These are phyloP conservation scores for Syzygium jambos DNA, from an alignment of 345 rosid genomes.

Conservation along the genomic window DNA sequence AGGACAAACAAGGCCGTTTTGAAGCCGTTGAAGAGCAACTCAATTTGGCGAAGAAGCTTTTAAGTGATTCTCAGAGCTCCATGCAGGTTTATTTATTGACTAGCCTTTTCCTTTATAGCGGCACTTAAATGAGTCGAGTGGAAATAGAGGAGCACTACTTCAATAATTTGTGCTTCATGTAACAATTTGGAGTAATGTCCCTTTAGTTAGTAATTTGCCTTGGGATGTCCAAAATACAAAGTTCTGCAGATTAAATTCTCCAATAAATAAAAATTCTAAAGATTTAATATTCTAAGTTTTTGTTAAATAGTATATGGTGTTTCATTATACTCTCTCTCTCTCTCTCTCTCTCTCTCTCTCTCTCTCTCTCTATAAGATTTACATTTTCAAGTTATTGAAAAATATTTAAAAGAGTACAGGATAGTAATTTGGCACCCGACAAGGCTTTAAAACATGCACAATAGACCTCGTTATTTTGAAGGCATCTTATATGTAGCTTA, in stretches of 20 bases:
- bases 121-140: neutral
- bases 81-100: slow-evolving; percentile 39
- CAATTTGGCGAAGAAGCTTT: slow-evolving; percentile 29
- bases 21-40: slow-evolving; percentile 44
- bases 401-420: too few relatives aligned
- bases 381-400: too few relatives aligned
- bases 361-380: neutral
- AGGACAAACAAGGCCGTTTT: slow-evolving; percentile 36
- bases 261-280: neutral
- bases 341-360: neutral
- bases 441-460: neutral
- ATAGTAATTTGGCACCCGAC: neutral
- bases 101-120: neutral
- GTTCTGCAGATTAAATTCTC: neutral
- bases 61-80: slow-evolving; percentile 39
- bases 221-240: neutral
- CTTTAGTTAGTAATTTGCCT: neutral
- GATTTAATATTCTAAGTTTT: neutral
- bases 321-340: neutral
- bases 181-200: neutral
- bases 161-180: neutral
- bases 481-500: neutral
- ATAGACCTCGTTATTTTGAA: neutral
- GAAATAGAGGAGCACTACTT: neutral
- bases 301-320: neutral